Evolutionary conservation across 176 grass and related monocot species (phyloP).

Genomic region (Lolium multiflorum): DNA sequence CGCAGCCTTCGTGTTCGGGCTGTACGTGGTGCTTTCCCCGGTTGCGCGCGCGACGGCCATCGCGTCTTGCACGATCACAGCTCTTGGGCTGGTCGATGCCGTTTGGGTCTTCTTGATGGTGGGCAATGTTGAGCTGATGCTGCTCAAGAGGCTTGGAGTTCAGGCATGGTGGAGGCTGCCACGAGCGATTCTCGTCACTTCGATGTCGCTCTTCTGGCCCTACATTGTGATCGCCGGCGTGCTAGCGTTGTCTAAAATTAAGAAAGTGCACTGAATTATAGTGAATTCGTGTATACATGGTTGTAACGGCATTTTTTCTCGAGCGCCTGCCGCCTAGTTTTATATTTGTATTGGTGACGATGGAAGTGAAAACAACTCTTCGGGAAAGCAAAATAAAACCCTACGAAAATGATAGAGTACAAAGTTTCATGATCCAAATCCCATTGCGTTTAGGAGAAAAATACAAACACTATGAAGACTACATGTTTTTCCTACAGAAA

Average conservation of each 20-base stretch:
- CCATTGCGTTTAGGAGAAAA: too few species aligned
- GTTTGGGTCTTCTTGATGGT: not conserved
- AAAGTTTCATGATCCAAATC: too few species aligned
- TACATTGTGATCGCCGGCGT: slow-evolving; percentile 3
- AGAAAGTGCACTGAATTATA: slow-evolving; percentile 1
- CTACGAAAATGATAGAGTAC: too few species aligned
- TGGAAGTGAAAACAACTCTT: too few species aligned
- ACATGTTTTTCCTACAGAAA: too few species aligned
- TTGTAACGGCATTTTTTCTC: too few species aligned
- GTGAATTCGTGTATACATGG: not conserved
- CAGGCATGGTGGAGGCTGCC: slow-evolving; percentile 6
- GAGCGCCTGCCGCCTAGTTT: too few species aligned
- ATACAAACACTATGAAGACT: too few species aligned
- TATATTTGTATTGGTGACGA: too few species aligned
- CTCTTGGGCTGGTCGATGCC: slow-evolving; percentile 15
- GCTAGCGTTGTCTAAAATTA: not conserved
- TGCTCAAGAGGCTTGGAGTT: slow-evolving; percentile 29
- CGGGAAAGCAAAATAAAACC: too few species aligned
- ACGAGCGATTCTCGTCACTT: not conserved
- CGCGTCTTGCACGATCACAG: slow-evolving; percentile 3
- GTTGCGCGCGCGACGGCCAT: slow-evolving; percentile 26
- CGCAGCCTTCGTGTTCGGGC: slow-evolving; percentile 36
- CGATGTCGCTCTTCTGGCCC: not conserved
- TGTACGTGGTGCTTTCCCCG: slow-evolving; percentile 19
- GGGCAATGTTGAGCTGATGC: not conserved